phyloP scores from a whole-genome alignment of 345 rosid species.

The Cardamine resedifolia region DNA sequence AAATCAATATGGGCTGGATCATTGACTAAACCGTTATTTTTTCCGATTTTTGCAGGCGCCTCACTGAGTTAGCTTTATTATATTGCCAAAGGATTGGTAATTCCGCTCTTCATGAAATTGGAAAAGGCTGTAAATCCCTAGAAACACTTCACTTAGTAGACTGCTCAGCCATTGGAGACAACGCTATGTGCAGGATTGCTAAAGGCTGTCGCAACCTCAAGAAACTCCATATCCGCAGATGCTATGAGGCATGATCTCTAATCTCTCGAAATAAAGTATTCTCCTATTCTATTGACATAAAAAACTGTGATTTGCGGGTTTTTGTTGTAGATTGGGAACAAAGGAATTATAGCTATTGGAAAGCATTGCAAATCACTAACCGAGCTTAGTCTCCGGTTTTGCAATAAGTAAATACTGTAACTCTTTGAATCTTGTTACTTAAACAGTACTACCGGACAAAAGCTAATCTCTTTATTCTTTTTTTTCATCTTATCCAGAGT shows the following conservation, averaged over 20 bases:
- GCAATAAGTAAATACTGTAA: constrained; percentile 60
- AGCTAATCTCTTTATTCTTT: constrained; percentile 19
- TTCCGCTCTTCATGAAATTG: constrained; percentile 70
- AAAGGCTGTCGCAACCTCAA: constrained; percentile 76
- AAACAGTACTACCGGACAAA: neutral
- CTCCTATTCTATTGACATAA: neutral
- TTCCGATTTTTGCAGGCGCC: constrained; percentile 49
- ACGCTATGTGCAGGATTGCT: constrained; percentile 74
- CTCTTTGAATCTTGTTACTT: constrained; percentile 14
- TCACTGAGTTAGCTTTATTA: constrained; percentile 76
- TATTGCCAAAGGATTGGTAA: constrained; percentile 83
- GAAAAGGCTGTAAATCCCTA: constrained; percentile 73
- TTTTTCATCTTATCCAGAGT: constrained; percentile 47
- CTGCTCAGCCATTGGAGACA: constrained; percentile 82
- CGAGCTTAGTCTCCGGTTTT: constrained; percentile 85
- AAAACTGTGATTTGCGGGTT: neutral
- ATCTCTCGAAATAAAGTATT: neutral
- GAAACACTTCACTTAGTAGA: constrained; percentile 85
- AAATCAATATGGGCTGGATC: neutral
- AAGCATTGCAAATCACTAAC: constrained; percentile 69
- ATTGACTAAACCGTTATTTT: constrained; percentile 1
- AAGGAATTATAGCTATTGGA: constrained; percentile 76
- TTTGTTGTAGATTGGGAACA: constrained; percentile 66
- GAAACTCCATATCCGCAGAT: constrained; percentile 89
- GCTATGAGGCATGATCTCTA: constrained; percentile 65